Evolutionary conservation across 1,139 yeast species (phyloP), one percentile per base, ranked within the genome.

Genomic region (Pneumocystis murina): DNA sequence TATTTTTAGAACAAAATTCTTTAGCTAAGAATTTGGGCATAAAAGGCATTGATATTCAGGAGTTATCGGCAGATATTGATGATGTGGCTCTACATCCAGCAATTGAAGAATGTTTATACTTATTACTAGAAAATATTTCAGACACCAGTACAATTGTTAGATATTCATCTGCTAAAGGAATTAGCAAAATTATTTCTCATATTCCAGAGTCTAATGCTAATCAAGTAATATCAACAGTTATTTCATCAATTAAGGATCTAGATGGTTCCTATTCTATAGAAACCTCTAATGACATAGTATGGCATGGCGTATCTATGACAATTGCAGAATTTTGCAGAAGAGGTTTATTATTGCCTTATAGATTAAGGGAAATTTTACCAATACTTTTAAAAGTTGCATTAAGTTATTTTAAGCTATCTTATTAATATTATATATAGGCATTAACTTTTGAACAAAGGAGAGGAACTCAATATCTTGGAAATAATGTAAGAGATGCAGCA

Each of bases 401-500:
- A 8, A 72, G 73, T 0, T 55, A 48, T 0, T 8, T 12, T 28
- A 38, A 12, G 3, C 24, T 30, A 58, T 20, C 12, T 28, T 28
- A 30, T 72, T 79, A 0, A 64, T 81, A 48, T 24, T 33, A 24
- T 1, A 67, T 69, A 1, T 67, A 67, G 24, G 80, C 87, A 0
- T 72, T 84, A 5, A 80, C 78, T 61, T 79, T 85, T 66, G 84
- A 82, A 64, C 85, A 84, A 65, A 72, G 75, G 58, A 72, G 79
- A 62, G 72, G 82, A 16, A 79, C 82, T 0, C 75, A 78, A 17
- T 76, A 83, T 0, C 71, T 80, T 14, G 95, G 95, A 0, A 75
- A 81, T 1, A 89, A 85, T 68, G 80, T 91, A 1, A 78, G 95
- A 63, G 97, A 91, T 72, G 84, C 97, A 0, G 84, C 94, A 0